Evolutionary conservation across 768 basidiomycete species (phyloP), one percentile per base, ranked within the genome.

Genomic region (Xanthoconium purpureum): DNA sequence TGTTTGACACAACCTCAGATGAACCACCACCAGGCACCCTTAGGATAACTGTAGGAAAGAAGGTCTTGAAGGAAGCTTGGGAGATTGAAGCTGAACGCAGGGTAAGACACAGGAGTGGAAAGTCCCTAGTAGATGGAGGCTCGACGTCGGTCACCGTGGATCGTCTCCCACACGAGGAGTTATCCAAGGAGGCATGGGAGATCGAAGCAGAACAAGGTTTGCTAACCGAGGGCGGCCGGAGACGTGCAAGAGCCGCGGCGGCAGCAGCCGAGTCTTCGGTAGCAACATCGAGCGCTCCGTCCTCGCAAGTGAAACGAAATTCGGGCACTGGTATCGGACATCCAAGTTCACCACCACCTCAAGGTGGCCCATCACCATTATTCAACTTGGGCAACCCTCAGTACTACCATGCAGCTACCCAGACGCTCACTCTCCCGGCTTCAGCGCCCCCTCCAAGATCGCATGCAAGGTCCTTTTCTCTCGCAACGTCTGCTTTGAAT

Each of bases 131-230:
- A 67, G 63, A 64, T 57, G 55, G 51, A 12, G 48, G 39, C 17
- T n/a, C 54, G 30, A 45, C 38, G 24, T 35, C 57, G 40, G 28
- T 33, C 30, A n/a, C 38, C 13, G 6, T 17, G n/a, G 44, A 55
- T 42, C 52, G 10, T 37, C 46, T 10, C 33, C 38, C 50, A 17
- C 55, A 18, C 30, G 54, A 65, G 49, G 78, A 75, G 42, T 69
- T 78, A 0, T 63, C 75, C 12, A 90, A 88, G 64, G 90, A 91
- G 64, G 67, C 77, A n/a, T 91, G 89, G 89, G 90, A 91, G 61
- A 77, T 88, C 32, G 88, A 89, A 56, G 87, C 86, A 1, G 88
- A 91, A 63, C 84, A 84, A 56, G 88, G 88, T 1, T 66, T 91
- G 47, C 65, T 87, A 32, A 88, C 88, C 0, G 91, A 91, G 62